These are phyloP conservation scores for Stephanodiscus triporus DNA, from an alignment of 108 stramenopile genomes.

Conservation along the genomic window DNA sequence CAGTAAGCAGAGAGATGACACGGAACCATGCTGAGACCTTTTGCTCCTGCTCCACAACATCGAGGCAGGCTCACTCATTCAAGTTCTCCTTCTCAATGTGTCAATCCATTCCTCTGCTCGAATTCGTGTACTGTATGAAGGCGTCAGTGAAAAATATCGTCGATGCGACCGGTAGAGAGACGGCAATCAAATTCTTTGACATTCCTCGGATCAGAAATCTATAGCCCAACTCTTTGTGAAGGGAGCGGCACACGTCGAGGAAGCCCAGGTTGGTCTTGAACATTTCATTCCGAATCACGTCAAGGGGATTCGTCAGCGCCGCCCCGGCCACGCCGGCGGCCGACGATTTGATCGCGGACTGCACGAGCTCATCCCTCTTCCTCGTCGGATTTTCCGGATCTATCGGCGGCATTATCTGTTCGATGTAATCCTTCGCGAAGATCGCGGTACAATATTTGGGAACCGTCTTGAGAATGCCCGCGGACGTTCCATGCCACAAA, in stretches of 20 bases:
- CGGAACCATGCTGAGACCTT: too few relatives aligned
- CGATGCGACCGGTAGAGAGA: conserved; percentile 92
- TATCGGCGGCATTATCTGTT: conserved; percentile 55
- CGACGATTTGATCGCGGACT: conserved; percentile 88
- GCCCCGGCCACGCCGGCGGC: conserved; percentile 96
- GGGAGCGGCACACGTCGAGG: conserved; percentile 51
- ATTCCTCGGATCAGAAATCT: conserved; percentile 79
- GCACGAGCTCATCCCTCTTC: conserved; percentile 66
- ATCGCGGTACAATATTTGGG: conserved; percentile 97
- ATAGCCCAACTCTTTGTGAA: conserved; percentile 67
- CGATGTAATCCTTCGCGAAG: conserved; percentile 88
- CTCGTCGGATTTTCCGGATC: conserved; percentile 62
- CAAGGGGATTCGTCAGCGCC: conserved; percentile 95
- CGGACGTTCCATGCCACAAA: conserved; percentile 92
- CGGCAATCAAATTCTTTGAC: conserved; percentile 95
- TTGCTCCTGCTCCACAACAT: too few relatives aligned
- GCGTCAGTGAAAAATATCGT: conserved; percentile 97
- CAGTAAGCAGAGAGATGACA: too few relatives aligned
- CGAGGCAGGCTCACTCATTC: too few relatives aligned
- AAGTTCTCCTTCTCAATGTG: not conserved
- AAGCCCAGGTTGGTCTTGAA: conserved; percentile 94
- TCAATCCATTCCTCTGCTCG: conserved; percentile 1
- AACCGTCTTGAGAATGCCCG: conserved; percentile 97
- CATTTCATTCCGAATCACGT: conserved; percentile 99
- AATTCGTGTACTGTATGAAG: conserved; percentile 61